Evolutionary conservation across 2,329 filamentous ascomycete species (phyloP).

Genomic region (Aspergillus japonicus): DNA sequence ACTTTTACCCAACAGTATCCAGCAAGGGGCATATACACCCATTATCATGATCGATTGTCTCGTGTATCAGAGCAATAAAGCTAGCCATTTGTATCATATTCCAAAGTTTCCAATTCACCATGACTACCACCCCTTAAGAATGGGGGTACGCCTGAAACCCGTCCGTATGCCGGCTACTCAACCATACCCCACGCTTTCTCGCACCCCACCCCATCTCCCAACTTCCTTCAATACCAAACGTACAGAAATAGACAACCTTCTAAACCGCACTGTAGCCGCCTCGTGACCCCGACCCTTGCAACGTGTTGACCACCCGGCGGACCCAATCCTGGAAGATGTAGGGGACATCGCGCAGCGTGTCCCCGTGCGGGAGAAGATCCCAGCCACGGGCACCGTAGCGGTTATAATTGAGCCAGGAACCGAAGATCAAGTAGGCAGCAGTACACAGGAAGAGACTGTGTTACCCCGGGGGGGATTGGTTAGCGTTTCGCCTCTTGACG

Average conservation of each 20-base stretch:
- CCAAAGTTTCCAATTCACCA: neutral
- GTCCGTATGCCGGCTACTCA: too few species aligned
- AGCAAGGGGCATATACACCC: too few species aligned
- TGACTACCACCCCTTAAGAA: neutral
- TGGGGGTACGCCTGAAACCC: too few species aligned
- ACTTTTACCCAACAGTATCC: too few species aligned
- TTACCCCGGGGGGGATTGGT: neutral
- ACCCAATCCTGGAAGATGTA: slow-evolving; percentile 90
- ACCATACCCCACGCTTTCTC: too few species aligned
- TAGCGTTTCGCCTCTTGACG: neutral
- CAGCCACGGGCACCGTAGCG: slow-evolving; percentile 91
- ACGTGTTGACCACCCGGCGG: slow-evolving; percentile 73
- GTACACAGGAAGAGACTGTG: slow-evolving; percentile 76
- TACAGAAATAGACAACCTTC: slow-evolving; percentile 18
- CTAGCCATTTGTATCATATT: neutral
- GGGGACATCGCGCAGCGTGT: slow-evolving; percentile 86
- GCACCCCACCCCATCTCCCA: too few species aligned
- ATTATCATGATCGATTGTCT: neutral
- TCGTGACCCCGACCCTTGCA: slow-evolving; percentile 78
- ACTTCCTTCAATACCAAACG: neutral
- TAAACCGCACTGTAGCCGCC: slow-evolving; percentile 94
- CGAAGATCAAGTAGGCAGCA: slow-evolving; percentile 92
- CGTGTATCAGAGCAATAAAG: neutral
- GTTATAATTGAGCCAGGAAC: slow-evolving; percentile 98
- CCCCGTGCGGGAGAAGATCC: slow-evolving; percentile 90